These are phyloP conservation scores for Echria macrotheca DNA, from an alignment of 495 filamentous ascomycete genomes.

Conservation along the genomic window DNA sequence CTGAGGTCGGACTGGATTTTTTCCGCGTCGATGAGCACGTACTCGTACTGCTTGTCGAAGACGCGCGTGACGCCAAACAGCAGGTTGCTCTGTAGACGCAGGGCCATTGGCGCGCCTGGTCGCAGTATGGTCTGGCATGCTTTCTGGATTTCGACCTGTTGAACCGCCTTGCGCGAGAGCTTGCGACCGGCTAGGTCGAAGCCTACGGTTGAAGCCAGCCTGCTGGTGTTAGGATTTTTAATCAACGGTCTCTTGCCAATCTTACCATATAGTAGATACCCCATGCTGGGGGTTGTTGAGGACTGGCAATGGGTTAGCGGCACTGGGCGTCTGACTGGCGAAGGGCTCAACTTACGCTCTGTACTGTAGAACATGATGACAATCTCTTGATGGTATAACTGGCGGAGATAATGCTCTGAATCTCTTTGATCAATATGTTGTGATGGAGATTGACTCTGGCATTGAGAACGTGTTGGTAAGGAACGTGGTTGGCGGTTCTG, in stretches of 20 bases:
- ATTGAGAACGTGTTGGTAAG: neutral
- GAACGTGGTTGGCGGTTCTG: neutral
- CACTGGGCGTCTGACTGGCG: too few species aligned
- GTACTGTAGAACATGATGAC: constrained; percentile 85
- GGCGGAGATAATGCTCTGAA: neutral
- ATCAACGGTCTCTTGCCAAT: neutral
- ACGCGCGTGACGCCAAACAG: constrained; percentile 82
- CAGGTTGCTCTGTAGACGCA: constrained; percentile 86
- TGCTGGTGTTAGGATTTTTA: constrained; percentile 26
- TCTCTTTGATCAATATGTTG: neutral
- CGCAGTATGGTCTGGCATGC: constrained; percentile 82
- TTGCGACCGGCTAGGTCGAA: constrained; percentile 61
- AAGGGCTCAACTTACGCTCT: constrained; percentile 70
- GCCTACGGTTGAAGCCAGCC: constrained; percentile 87
- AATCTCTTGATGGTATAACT: neutral
- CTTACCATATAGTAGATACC: constrained; percentile 90
- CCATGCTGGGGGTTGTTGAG: constrained; percentile 84
- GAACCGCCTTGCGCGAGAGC: constrained; percentile 80
- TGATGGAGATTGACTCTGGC: neutral
- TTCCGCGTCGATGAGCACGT: constrained; percentile 76
- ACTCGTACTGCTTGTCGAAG: constrained; percentile 79
- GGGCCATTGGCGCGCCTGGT: constrained; percentile 81
- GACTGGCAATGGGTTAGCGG: too few species aligned
- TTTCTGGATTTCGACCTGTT: constrained; percentile 77
- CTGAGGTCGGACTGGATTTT: constrained; percentile 68